Base-by-base conservation (phyloP, 2,329 filamentous ascomycete species). In the Metarhizium anisopliae region DNA sequence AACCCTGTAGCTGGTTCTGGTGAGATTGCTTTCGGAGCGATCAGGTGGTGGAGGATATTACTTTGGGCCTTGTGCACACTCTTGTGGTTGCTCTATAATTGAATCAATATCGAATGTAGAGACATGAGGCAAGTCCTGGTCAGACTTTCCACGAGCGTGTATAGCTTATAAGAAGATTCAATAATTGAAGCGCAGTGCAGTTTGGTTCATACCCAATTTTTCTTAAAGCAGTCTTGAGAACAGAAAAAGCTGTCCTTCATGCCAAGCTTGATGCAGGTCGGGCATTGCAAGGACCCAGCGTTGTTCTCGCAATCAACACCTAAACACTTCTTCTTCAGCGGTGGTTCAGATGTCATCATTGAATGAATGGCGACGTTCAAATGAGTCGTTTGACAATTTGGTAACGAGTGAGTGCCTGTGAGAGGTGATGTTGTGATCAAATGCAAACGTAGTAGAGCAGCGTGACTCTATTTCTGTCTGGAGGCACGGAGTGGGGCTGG, bases 221-320 rank as follows among this genome's bases (percentile, higher is more conserved):
- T 87, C 80, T 96, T 97, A 77, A 99, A 99, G 78, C 94, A 99
- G 65, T 97, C 94, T 72, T 99, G 94, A 32, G 91, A 91, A 77
- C 94, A 99, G 76, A 97, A 99, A 74, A 85, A 96, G 76, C 90
- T 95, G 67, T 94, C 90, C 68, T 92, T 85, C 65, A 85, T 86
- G 54, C 87, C 89, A 49, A 92, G 77, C 74, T 96, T 96, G 66
- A 96, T 80, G 70, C 94, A 99, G 52, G 90, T 97, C 55, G 94
- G 94, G 72, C 94, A 99, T 72, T 97, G 92, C 50, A 99, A 77
- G 54, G 85, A 79, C 58, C 90, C 86, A 56, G 92, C 92, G 60
- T 93, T 86, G 60, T 96, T 96, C 45, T 82, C 78, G 78, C 94
- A 99, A 71, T 95, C 90, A 57, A 79, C 78, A 51, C 94, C 89